These are phyloP conservation scores for Lipomyces oligophaga DNA, from an alignment of 805 yeast genomes.

Conservation along the genomic window DNA sequence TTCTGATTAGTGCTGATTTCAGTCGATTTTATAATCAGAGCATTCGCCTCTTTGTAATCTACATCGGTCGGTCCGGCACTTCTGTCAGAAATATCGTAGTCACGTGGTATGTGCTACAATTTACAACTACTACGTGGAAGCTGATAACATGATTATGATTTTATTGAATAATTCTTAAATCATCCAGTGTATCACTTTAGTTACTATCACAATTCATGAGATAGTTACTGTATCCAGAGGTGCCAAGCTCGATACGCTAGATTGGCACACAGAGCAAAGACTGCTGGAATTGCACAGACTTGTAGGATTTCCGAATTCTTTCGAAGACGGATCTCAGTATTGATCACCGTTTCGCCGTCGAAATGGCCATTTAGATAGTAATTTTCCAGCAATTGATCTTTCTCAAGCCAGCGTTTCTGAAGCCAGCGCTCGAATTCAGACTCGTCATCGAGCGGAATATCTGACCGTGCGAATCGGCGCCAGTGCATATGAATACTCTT, in stretches of 20 bases:
- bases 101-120: too few species aligned
- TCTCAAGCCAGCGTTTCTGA: constrained; percentile 64
- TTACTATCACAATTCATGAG: too few species aligned
- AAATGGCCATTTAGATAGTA: constrained; percentile 29
- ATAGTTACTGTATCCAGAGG: too few species aligned
- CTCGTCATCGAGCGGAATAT: constrained; percentile 61
- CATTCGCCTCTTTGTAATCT: too few species aligned
- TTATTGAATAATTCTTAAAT: too few species aligned
- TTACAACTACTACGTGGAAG: too few species aligned
- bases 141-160: too few species aligned
- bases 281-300: constrained; percentile 24
- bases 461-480: constrained; percentile 52
- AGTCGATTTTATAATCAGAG: too few species aligned
- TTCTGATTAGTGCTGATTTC: too few species aligned
- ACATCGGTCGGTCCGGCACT: too few species aligned
- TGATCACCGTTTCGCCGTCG: constrained; percentile 22
- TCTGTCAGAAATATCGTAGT: too few species aligned
- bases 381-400: constrained; percentile 64
- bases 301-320: constrained; percentile 14
- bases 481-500: constrained; percentile 59
- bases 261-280: constrained; percentile 12
- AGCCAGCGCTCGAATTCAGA: constrained; percentile 72
- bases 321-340: constrained; percentile 21
- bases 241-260: constrained; percentile 24
- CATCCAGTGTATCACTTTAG: too few species aligned